A percentile compares a stretch with the other conserved stretches of the same genome.
phyloP scores from a whole-genome alignment of 2,329 filamentous ascomycete genomes.

The Camillea tinctor region DNA sequence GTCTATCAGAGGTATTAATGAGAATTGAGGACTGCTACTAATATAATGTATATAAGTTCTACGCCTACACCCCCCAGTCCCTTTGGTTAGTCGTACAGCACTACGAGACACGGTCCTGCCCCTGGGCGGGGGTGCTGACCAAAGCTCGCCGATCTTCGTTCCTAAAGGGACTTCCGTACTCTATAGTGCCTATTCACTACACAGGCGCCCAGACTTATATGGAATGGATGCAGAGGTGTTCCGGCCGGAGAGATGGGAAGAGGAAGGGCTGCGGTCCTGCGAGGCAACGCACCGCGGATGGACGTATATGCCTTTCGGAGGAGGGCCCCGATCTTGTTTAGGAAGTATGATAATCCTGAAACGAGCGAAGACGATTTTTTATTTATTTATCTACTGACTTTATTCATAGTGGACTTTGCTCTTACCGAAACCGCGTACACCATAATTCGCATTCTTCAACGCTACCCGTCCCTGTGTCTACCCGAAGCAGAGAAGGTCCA shows the following conservation, averaged over 20 bases:
- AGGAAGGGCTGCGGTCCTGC: constrained; percentile 10
- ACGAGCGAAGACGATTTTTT: not conserved
- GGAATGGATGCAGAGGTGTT: constrained; percentile 41
- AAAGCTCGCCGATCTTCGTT: constrained; percentile 21
- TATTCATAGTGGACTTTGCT: constrained; percentile 19
- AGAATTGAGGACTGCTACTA: not conserved
- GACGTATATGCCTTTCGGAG: constrained; percentile 20
- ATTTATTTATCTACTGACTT: not conserved
- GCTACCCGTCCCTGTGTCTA: constrained; percentile 14
- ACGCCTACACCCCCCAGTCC: constrained; percentile 21
- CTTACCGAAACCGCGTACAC: constrained; percentile 20
- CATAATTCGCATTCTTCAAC: constrained; percentile 20
- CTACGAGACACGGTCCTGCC: constrained; percentile 18
- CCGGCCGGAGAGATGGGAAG: constrained; percentile 44
- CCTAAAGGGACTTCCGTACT: constrained; percentile 38
- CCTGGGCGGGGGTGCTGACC: constrained; percentile 18
- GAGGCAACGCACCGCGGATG: constrained; percentile 15
- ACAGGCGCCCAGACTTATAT: constrained; percentile 39
- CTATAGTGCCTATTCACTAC: constrained; percentile 42
- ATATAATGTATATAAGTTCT: not conserved
- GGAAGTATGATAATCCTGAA: constrained; percentile 17
- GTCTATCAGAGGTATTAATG: not conserved
- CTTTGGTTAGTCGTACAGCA: constrained; percentile 19
- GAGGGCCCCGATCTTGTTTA: constrained; percentile 20
- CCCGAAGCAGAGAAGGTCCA: constrained; percentile 12